Percentiles rank a stretch among this genome's conserved stretches.
phyloP scores from a whole-genome alignment of 2,329 filamentous ascomycete species.

The Aspergillus sergii region DNA sequence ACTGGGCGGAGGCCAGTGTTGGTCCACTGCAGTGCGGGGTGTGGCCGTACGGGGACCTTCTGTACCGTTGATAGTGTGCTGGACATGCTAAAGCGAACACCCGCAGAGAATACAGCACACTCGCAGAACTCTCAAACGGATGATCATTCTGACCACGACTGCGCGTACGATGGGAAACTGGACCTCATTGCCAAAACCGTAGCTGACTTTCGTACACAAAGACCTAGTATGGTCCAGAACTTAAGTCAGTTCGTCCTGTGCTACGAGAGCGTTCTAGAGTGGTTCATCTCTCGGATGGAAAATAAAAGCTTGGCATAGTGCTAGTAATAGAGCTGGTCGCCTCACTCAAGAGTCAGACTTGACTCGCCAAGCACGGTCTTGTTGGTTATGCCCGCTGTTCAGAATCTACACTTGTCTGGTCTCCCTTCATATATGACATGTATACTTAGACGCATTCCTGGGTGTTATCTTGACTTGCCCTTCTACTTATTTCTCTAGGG shows the following conservation, averaged over 20 bases:
- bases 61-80: slow-evolving; percentile 95
- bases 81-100: slow-evolving; percentile 93
- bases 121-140: slow-evolving; percentile 20
- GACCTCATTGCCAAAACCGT: slow-evolving; percentile 88
- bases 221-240: slow-evolving; percentile 96
- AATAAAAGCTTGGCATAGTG: slow-evolving; percentile 13
- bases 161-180: slow-evolving; percentile 69
- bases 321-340: neutral
- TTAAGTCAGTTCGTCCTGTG: slow-evolving; percentile 91
- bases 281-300: slow-evolving; percentile 58
- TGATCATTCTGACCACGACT: slow-evolving; percentile 50
- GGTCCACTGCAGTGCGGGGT: slow-evolving; percentile 95
- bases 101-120: slow-evolving; percentile 35
- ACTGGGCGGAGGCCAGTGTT: slow-evolving; percentile 68
- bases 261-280: slow-evolving; percentile 93
- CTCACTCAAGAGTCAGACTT: neutral
- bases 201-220: slow-evolving; percentile 83
- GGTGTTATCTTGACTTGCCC: slow-evolving; percentile 5
- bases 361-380: neutral
- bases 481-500: neutral
- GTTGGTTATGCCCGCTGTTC: neutral
- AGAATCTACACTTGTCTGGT: slow-evolving; percentile 3
- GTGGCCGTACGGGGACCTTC: slow-evolving; percentile 92
- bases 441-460: slow-evolving; percentile 16
- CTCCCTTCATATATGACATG: slow-evolving; percentile 1